Base-by-base conservation (phyloP, 1,284 basidiomycete species). In the Moesziomyces globuligerus region DNA sequence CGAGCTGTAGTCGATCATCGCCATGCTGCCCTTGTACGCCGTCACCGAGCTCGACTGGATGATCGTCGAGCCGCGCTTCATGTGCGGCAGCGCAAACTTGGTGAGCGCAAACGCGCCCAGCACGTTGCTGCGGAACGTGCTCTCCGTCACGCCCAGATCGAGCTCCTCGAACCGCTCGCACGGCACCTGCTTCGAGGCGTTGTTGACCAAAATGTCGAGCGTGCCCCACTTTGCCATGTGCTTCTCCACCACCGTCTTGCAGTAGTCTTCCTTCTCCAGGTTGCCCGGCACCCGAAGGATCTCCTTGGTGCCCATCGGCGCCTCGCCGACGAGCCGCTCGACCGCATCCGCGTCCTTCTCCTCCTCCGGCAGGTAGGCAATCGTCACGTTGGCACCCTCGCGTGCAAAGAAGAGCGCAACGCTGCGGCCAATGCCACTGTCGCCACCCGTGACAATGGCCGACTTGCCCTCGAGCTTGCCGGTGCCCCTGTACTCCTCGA, bases 41-140 rank as follows among this genome's bases (percentile, higher is more conserved):
- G 87, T 88, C 25, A 90, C 88, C 10, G 86, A 87, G 7, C 87
- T 85, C 8, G 87, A 87, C 81, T 89, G 89, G 84, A 90, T 88
- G 79, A 90, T 89, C 28, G 84, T 84, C 3, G 85, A 83, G 3
- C 89, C 88, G 34, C 87, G 85, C 69, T 87, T 86, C 83, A 89
- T 85, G 82, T 89, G 86, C 17, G 88, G 87, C 8, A 88, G 73
- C 6, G 88, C 86, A 55, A 83, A 76, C 52, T 80, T 72, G 61
- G 60, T 70, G 25, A 79, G 50, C 8, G 67, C 67, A 54, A 76
- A 70, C 8, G 55, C 55, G 34, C 66, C 75, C 3, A 77, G 53
- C 8, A 76, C 56, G 52, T 78, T 78, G 57, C 66, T 67, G 15
- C 65, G 60, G 48, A 77, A 77, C 9, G 71, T 74, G 54, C 57